Percentiles rank a stretch among this genome's conserved stretches.
phyloP scores from a whole-genome alignment of 192 early-diverging fungal species.

The Gamsiella multidivaricata region DNA sequence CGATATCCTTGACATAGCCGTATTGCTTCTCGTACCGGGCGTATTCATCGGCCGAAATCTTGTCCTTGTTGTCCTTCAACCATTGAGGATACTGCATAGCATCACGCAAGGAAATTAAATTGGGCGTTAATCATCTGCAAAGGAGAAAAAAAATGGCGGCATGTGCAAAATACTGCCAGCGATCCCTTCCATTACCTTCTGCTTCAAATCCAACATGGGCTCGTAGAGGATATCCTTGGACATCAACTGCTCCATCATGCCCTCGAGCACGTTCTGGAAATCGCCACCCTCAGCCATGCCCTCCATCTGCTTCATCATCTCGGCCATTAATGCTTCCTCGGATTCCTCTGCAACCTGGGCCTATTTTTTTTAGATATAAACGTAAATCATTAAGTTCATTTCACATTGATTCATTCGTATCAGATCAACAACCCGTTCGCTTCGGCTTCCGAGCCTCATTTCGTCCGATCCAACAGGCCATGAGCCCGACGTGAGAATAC shows the following conservation, averaged over 20 bases:
- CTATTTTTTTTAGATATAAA: constrained; percentile 25
- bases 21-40: constrained; percentile 84
- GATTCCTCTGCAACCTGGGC: constrained; percentile 63
- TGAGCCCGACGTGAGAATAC: no score
- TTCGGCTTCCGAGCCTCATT: no score
- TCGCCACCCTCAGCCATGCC: constrained; percentile 78
- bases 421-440: not conserved
- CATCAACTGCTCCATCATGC: constrained; percentile 92
- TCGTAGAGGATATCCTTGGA: constrained; percentile 95
- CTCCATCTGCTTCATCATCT: constrained; percentile 90
- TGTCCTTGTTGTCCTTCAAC: constrained; percentile 82
- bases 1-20: constrained; percentile 81
- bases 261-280: constrained; percentile 88
- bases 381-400: not conserved
- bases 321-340: constrained; percentile 67
- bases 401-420: not conserved
- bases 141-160: not conserved
- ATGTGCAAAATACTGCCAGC: no score
- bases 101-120: not conserved
- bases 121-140: no score
- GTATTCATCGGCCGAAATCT: constrained; percentile 75
- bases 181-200: constrained; percentile 70
- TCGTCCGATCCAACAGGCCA: no score
- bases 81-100: constrained; percentile 86
- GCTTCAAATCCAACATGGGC: constrained; percentile 91